Percentiles rank a stretch among this genome's conserved stretches.
Evolutionary conservation across 495 filamentous ascomycete species (phyloP).

Genomic region (Penicillium nucicola): DNA sequence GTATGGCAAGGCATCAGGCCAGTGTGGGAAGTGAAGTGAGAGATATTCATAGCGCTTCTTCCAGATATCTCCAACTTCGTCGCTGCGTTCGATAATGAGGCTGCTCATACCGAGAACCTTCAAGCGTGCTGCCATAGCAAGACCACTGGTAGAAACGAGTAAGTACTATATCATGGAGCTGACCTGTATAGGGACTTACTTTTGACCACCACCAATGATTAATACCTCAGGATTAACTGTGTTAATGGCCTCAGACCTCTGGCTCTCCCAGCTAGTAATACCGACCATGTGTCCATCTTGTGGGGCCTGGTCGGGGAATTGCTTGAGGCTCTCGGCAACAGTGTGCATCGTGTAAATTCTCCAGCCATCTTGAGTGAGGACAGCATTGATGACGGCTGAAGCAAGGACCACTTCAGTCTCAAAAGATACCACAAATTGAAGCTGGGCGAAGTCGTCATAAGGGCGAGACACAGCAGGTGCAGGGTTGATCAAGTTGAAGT

Average conservation of each 20-base stretch:
- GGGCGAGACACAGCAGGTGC: slow-evolving; percentile 17
- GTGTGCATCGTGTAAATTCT: slow-evolving; percentile 25
- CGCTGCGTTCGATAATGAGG: slow-evolving; percentile 60
- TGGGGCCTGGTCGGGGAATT: slow-evolving; percentile 14
- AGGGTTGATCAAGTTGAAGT: slow-evolving; percentile 20
- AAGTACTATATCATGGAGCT: neutral
- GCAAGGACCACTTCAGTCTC: slow-evolving; percentile 22
- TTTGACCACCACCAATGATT: slow-evolving; percentile 23
- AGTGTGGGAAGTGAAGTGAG: slow-evolving; percentile 65
- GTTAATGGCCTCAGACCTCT: slow-evolving; percentile 18
- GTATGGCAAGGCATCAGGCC: slow-evolving; percentile 66
- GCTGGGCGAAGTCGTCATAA: slow-evolving; percentile 20
- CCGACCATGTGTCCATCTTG: slow-evolving; percentile 25
- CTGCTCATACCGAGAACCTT: slow-evolving; percentile 57
- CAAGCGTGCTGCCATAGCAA: slow-evolving; percentile 54
- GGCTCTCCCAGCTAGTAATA: slow-evolving; percentile 21
- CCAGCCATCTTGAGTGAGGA: slow-evolving; percentile 19
- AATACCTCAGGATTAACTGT: slow-evolving; percentile 21
- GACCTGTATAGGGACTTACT: slow-evolving; percentile 12
- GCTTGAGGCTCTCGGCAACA: slow-evolving; percentile 17
- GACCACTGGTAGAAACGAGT: slow-evolving; percentile 7
- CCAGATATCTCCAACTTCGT: slow-evolving; percentile 67
- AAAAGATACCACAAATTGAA: slow-evolving; percentile 22
- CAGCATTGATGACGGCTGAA: slow-evolving; percentile 23
- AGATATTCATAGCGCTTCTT: slow-evolving; percentile 50